Evolutionary conservation across 2,329 filamentous ascomycete genomes (phyloP), one percentile per base, ranked within the genome.

Genomic region (Metarhizium album): DNA sequence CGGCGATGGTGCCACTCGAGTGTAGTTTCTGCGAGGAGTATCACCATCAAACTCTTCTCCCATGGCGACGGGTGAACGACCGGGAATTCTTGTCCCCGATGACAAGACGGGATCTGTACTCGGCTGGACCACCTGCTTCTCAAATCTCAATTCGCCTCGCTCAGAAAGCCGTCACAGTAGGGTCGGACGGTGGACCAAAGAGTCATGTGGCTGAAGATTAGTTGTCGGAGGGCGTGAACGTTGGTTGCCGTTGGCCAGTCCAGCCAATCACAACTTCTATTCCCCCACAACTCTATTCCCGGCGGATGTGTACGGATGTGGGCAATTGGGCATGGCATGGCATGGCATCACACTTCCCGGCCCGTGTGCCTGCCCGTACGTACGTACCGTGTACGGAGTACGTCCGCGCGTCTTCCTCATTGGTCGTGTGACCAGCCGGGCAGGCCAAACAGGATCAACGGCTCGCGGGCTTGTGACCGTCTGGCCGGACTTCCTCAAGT

Each of bases 1-100:
- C 53, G 67, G 64, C 47, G 70, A 73, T 50, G 66, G 67, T 43
- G 63, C 65, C 18, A 65, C 71, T 48, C 67, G 73, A 52, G 68
- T 69, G 55, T 75, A 67, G 16, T 46, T 31, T 11, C 29, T 4
- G 33, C n/a, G 35, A 4, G 29, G 11, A n/a, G 16, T 29, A 14
- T 29, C n/a, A n/a, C n/a, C n/a, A n/a, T n/a, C 27, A 16, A 50
- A 45, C 8, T 40, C 20, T n/a, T 18, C n/a, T 20, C 7, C 5
- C n/a, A 22, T 22, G 37, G 37, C 37, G 16, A n/a, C 4, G 11
- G 33, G 11, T n/a, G 33, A 29, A 29, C 27, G 11, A 8, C 27
- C 27, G 27, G 27, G 6, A 29, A 8, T 9, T 9, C 27, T 29
- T 29, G 6, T 9, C 27, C 27, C 7, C 1, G 2, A 29, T 29